Percentiles rank a stretch among this genome's conserved stretches.
Evolutionary conservation across 176 grass and related monocot species (phyloP).

Genomic region (Lolium rigidum): DNA sequence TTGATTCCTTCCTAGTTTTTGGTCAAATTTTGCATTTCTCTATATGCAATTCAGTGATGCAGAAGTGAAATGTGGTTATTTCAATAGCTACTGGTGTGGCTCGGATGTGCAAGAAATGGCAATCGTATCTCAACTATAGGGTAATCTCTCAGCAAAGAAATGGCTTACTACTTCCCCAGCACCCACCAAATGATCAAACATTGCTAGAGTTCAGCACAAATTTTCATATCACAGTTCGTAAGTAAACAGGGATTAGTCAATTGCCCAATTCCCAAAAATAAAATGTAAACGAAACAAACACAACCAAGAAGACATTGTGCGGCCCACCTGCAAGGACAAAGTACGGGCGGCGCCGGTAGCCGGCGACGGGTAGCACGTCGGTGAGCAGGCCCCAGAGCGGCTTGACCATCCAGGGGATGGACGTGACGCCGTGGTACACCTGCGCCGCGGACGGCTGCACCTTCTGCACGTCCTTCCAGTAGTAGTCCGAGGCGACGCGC

Average conservation of each 20-base stretch:
- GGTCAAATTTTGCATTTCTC: neutral
- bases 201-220: neutral
- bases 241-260: neutral
- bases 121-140: slow-evolving; percentile 14
- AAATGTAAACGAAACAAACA: neutral
- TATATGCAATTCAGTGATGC: neutral
- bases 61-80: neutral
- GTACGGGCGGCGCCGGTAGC: slow-evolving; percentile 82
- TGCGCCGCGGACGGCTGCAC: slow-evolving; percentile 87
- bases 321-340: slow-evolving; percentile 77
- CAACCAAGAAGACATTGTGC: neutral
- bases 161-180: neutral
- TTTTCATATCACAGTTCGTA: neutral
- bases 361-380: slow-evolving; percentile 85
- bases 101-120: neutral
- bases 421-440: slow-evolving; percentile 85
- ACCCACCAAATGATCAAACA: neutral
- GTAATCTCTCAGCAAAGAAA: neutral
- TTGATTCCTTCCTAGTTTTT: neutral
- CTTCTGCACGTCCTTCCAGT: slow-evolving; percentile 96
- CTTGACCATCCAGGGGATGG: slow-evolving; percentile 90
- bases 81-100: neutral
- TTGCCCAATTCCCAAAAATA: neutral
- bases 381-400: slow-evolving; percentile 89
- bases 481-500: slow-evolving; percentile 86